Conservation (phyloP, 225 moss, liverwort and hornwort species). For the Rhytidiadelphus loreus region DNA sequence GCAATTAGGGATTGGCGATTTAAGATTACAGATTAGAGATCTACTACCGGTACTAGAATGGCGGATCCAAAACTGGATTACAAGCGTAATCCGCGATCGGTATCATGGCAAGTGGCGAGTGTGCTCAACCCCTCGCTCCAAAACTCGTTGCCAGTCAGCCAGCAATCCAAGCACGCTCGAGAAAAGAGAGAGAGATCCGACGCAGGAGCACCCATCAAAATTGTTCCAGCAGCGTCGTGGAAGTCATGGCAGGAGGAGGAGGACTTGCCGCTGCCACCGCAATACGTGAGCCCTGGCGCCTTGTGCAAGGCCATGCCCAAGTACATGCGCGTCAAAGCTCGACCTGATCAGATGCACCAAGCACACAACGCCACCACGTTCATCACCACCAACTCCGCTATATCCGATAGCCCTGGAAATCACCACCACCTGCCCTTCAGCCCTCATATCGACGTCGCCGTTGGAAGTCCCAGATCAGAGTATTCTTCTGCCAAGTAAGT, state of each 20-base stretch:
- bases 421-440: neutral
- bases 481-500: constrained; percentile 7
- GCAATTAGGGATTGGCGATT: neutral
- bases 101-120: constrained; percentile 41
- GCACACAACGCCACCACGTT: neutral
- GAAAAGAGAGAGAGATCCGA: neutral
- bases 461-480: constrained; percentile 8
- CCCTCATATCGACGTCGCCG: constrained; percentile 1
- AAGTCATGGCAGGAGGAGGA: constrained; percentile 23
- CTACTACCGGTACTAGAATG: neutral
- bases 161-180: constrained; percentile 5
- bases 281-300: constrained; percentile 22
- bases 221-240: neutral
- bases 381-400: neutral
- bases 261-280: constrained; percentile 31
- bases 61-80: neutral
- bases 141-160: neutral
- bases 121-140: constrained; percentile 37
- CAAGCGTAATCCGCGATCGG: constrained; percentile 13
- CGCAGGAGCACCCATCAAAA: neutral
- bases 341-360: neutral
- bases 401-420: neutral
- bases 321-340: constrained; percentile 8
- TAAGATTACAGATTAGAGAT: neutral
- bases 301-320: constrained; percentile 35